phyloP scores from a whole-genome alignment of 1,284 basidiomycete genomes.

The Trichosporon ovoides region DNA sequence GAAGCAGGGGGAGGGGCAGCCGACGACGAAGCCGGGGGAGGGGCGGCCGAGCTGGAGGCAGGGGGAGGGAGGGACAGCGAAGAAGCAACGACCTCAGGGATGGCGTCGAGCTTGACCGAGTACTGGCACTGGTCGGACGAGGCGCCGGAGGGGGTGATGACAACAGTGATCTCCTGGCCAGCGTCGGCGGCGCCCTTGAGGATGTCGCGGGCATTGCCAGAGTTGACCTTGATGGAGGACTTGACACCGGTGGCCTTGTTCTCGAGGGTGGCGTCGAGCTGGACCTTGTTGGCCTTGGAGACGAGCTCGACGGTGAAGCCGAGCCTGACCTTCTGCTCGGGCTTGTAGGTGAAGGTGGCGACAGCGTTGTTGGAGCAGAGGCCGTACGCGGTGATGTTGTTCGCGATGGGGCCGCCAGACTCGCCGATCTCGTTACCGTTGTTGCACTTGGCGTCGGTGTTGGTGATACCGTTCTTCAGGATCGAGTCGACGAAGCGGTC shows the following conservation, averaged over 20 bases:
- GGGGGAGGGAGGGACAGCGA: background rate
- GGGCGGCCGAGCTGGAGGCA: background rate
- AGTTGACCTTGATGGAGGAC: constrained; percentile 2
- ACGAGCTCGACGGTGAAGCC: constrained; percentile 7
- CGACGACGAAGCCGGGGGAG: background rate
- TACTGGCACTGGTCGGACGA: constrained; percentile 10
- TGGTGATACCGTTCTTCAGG: constrained; percentile 16
- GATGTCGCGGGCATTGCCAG: background rate
- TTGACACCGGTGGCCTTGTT: constrained; percentile 11
- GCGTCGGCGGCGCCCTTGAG: constrained; percentile 1
- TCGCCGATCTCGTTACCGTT: constrained; percentile 2
- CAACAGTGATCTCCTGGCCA: constrained; percentile 5
- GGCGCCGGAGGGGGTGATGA: constrained; percentile 11
- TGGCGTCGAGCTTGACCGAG: background rate
- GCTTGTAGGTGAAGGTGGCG: constrained; percentile 11
- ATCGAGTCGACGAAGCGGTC: constrained; percentile 6
- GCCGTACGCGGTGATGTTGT: constrained; percentile 14
- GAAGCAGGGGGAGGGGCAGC: background rate
- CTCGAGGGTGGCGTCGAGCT: background rate
- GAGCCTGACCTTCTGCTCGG: constrained; percentile 6
- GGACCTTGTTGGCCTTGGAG: constrained; percentile 12
- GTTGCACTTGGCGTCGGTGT: constrained; percentile 11
- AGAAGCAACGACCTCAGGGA: background rate
- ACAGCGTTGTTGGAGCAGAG: constrained; percentile 12
- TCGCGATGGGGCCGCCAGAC: background rate